These are phyloP conservation scores for Setaria viridis DNA, from an alignment of 202 grass and related monocot species.

Conservation along the genomic window DNA sequence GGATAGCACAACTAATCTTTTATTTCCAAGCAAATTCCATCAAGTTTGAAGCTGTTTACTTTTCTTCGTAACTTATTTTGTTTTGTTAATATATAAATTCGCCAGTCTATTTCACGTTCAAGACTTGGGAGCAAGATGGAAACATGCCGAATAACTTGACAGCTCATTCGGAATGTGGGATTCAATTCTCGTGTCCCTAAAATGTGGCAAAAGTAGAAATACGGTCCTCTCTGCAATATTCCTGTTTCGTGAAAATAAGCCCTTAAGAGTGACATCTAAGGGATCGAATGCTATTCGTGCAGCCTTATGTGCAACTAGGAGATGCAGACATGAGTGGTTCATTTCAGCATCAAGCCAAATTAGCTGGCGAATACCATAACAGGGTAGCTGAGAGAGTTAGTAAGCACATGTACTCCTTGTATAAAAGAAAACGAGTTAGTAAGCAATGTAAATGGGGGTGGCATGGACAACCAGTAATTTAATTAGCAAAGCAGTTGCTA, in stretches of 20 bases:
- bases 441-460: background rate
- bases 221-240: background rate
- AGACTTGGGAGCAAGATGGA: background rate
- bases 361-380: background rate
- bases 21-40: background rate
- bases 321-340: background rate
- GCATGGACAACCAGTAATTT: background rate
- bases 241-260: background rate
- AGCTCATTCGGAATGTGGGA: background rate
- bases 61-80: background rate
- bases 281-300: background rate
- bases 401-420: background rate
- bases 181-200: background rate
- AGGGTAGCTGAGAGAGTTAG: no score
- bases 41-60: background rate
- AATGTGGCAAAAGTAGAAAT: background rate
- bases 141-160: background rate
- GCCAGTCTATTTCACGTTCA: background rate
- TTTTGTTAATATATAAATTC: background rate
- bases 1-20: background rate
- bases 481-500: background rate
- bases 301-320: background rate
- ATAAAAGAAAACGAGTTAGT: background rate
- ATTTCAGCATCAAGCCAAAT: background rate
- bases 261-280: background rate